phyloP scores from a whole-genome alignment of 2,329 filamentous ascomycete genomes.

The Botryotinia narcissicola region DNA sequence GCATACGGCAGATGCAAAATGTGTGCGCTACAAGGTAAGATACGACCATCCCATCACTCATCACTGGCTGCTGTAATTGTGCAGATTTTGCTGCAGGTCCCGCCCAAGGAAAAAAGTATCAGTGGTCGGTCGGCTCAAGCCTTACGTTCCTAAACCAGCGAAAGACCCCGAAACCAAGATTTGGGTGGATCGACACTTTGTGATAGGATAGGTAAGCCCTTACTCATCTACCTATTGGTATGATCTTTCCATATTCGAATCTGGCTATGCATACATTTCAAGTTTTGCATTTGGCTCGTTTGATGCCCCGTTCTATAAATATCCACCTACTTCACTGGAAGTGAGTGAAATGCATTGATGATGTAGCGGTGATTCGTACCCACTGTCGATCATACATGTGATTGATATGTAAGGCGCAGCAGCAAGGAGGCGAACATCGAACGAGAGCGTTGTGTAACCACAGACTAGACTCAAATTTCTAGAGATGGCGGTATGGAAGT shows the following conservation, averaged over 20 bases:
- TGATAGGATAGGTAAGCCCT: background rate
- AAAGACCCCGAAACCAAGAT: background rate
- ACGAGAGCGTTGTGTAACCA: background rate
- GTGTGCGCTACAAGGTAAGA: background rate
- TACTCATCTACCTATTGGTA: background rate
- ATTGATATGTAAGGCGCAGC: background rate
- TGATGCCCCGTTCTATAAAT: constrained; percentile 4
- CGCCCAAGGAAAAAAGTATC: background rate
- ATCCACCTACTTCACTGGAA: background rate
- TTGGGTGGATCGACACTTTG: background rate
- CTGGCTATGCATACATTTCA: background rate
- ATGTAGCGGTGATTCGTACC: background rate
- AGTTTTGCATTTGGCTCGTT: background rate
- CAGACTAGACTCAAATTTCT: background rate
- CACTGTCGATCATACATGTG: constrained; percentile 1
- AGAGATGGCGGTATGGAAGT: background rate
- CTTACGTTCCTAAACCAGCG: background rate
- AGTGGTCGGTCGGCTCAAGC: background rate
- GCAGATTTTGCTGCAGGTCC: background rate
- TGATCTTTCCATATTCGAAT: background rate
- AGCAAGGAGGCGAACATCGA: background rate
- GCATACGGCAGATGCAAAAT: background rate
- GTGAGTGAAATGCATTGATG: background rate
- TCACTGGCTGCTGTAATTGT: too few species aligned
- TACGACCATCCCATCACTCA: background rate